Percentiles rank a stretch among this genome's conserved stretches.
These are phyloP conservation scores for Leccinum proliferum DNA, from an alignment of 1,284 basidiomycete species.

Conservation along the genomic window DNA sequence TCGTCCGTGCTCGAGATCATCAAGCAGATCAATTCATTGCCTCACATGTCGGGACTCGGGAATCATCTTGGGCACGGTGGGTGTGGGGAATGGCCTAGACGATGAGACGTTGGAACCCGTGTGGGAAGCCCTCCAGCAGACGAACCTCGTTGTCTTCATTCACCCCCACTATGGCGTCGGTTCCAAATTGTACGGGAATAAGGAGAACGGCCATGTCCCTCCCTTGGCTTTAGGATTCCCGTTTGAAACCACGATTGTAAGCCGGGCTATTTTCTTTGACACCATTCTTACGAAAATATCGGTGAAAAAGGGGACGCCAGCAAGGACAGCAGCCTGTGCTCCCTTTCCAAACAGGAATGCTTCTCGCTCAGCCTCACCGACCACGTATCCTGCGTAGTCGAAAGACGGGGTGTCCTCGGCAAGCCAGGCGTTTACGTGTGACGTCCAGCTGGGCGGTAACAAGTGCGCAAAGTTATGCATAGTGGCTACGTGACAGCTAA, in stretches of 20 bases:
- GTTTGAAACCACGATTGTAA: conserved; percentile 81
- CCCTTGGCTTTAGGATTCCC: conserved; percentile 85
- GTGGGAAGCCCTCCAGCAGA: conserved; percentile 66
- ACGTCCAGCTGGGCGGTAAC: conserved; percentile 88
- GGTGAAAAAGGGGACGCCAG: conserved; percentile 94
- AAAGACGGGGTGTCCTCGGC: conserved; percentile 95
- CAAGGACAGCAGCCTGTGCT: conserved; percentile 71
- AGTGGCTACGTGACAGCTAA: not conserved
- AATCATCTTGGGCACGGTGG: conserved; percentile 77
- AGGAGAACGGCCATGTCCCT: conserved; percentile 79
- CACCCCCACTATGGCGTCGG: conserved; percentile 82
- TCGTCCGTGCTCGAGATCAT: conserved; percentile 56
- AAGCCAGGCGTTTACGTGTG: conserved; percentile 79
- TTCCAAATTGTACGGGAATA: conserved; percentile 61
- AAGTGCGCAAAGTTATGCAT: conserved; percentile 57
- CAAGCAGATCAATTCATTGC: conserved; percentile 55
- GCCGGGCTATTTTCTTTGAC: conserved; percentile 21
- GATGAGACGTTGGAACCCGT: conserved; percentile 72
- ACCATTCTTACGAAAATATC: conserved; percentile 50
- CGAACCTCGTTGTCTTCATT: conserved; percentile 69
- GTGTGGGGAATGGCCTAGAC: conserved; percentile 75
- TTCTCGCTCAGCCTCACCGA: conserved; percentile 84
- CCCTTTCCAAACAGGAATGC: conserved; percentile 92
- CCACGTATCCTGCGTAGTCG: conserved; percentile 97
- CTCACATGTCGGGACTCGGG: conserved; percentile 45